Base-by-base conservation (phyloP, 73 alveolate genomes). In the Effrenium voratum region DNA sequence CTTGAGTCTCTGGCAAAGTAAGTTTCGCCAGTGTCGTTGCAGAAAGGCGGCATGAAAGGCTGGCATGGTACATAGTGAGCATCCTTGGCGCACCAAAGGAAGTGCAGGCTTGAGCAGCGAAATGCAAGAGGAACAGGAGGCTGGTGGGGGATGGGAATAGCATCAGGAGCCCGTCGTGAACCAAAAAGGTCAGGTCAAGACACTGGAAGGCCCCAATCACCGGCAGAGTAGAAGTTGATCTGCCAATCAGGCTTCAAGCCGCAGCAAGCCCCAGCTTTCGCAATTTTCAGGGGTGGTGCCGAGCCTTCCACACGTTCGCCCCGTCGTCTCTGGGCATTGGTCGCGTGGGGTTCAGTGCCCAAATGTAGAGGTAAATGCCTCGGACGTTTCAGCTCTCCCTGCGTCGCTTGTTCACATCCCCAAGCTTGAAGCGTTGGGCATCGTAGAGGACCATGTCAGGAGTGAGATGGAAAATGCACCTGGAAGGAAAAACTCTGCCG, bases 381-480 rank as follows among this genome's bases (percentile, higher is more conserved):
- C 32, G 8, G 63, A n/a, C n/a, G n/a, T n/a, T n/a, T n/a, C n/a
- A n/a, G n/a, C n/a, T n/a, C n/a, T n/a, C n/a, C n/a, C n/a, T n/a
- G n/a, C n/a, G n/a, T n/a, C n/a, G n/a, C 4, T 44, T 32, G 15
- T n/a, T 32, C 47, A n/a, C 19, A 52, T 52, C 19, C 63, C 63
- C 63, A 52, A 52, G 63, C 63, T 12, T 52, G 8, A 19, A 19
- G 63, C 63, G 97, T 43, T 90, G 97, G 88, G 68, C 66, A 76
- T 90, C 97, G 44, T 90, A 90, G 88, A 90, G 97, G 57, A 87
- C 76, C 97, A 90, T 90, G 97, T 90, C 97, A 32, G 97, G 97
- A 24, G 88, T 90, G 59, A 90, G 60, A 55, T 90, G 46, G 86
- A 90, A 90, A 55, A 90, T 90, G 76, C 97, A 90, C 97, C 97